phyloP scores from a whole-genome alignment of 1,139 yeast genomes.

The Waltiozyma sp. region DNA sequence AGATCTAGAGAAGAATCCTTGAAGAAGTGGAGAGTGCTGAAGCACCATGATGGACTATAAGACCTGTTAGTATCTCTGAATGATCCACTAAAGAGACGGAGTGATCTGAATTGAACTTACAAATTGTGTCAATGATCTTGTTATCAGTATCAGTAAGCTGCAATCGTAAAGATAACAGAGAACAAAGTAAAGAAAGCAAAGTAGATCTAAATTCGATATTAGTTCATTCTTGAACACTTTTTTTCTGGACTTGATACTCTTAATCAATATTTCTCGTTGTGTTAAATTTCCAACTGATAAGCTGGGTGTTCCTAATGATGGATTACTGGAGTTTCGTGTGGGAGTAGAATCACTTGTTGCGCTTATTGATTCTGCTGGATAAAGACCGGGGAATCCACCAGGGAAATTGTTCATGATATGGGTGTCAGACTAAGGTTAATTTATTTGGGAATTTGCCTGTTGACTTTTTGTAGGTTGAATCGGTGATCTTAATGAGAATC shows the following conservation, averaged over 20 bases:
- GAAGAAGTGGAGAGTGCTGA: slow-evolving; percentile 4
- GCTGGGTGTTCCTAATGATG: neutral
- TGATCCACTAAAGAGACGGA: neutral
- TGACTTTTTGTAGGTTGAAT: no score
- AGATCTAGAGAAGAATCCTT: slow-evolving; percentile 5
- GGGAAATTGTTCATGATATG: slow-evolving; percentile 10
- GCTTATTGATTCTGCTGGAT: neutral
- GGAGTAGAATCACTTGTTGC: neutral
- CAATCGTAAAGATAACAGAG: slow-evolving; percentile 16
- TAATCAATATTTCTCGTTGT: slow-evolving; percentile 4
- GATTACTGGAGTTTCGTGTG: neutral
- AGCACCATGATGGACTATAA: slow-evolving; percentile 5
- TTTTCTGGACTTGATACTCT: slow-evolving; percentile 9
- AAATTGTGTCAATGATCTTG: slow-evolving; percentile 8
- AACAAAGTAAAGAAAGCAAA: slow-evolving; percentile 6
- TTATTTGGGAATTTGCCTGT: no score
- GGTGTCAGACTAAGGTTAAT: no score
- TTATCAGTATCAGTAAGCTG: slow-evolving; percentile 12
- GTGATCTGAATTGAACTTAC: slow-evolving; percentile 3
- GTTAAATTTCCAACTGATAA: slow-evolving; percentile 2
- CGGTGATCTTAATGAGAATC: no score
- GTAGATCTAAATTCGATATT: slow-evolving; percentile 3
- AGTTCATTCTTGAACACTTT: slow-evolving; percentile 9
- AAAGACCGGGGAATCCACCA: slow-evolving; percentile 10
- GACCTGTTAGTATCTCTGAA: slow-evolving; percentile 1